Conservation (phyloP, 208 protist species). For the Trypanosoma brucei region DNA sequence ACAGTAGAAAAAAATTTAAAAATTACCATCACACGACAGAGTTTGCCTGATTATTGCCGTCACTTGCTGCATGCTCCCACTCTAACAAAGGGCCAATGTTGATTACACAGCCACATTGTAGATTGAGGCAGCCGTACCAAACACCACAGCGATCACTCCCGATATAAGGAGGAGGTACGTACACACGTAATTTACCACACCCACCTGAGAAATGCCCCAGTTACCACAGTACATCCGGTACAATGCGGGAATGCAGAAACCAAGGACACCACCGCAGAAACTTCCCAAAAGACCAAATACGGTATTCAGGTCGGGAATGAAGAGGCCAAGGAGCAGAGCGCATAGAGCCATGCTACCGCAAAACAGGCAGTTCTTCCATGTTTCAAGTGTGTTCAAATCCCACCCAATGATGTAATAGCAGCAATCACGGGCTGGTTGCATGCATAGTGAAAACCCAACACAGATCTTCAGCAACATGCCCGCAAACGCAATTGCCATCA, state of each 20-base stretch:
- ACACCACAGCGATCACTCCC: conserved; percentile 63
- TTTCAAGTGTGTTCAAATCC: conserved; percentile 45
- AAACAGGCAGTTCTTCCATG: conserved; percentile 55
- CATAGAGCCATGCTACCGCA: conserved; percentile 41
- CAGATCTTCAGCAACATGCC: conserved; percentile 60
- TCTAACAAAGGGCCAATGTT: neutral
- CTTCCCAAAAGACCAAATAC: conserved; percentile 79
- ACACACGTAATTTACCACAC: conserved; percentile 59
- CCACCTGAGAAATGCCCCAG: conserved; percentile 48
- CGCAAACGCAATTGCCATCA: conserved; percentile 43
- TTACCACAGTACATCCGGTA: conserved; percentile 77
- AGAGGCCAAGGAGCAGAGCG: conserved; percentile 65
- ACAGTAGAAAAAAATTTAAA: too few relatives aligned
- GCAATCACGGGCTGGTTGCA: conserved; percentile 52
- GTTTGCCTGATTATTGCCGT: too few relatives aligned
- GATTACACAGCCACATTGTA: conserved; percentile 25
- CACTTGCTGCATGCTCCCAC: too few relatives aligned
- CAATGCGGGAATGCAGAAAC: conserved; percentile 82
- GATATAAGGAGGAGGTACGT: conserved; percentile 75
- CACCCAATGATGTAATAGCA: conserved; percentile 53
- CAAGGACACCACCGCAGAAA: conserved; percentile 69
- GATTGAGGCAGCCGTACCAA: conserved; percentile 59
- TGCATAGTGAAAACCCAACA: conserved; percentile 56
- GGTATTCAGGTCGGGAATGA: conserved; percentile 65
- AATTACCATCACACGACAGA: too few relatives aligned